Conservation (phyloP, 2,329 filamentous ascomycete genomes). For the Arthroderma uncinatum region DNA sequence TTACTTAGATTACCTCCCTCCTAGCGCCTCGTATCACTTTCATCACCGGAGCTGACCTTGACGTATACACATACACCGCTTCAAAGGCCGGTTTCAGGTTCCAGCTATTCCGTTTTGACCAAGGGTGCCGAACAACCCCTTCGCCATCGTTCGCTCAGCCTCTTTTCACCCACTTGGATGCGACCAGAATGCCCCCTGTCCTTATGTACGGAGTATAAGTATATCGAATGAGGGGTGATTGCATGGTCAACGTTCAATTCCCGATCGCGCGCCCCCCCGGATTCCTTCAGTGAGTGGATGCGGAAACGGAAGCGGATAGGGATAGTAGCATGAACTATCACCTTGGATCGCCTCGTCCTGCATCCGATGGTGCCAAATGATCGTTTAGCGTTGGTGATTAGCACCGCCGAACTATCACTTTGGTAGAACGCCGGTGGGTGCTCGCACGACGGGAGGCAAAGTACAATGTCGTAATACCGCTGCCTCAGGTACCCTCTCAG, state of each 20-base stretch:
- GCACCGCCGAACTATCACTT: not conserved
- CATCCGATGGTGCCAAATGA: not conserved
- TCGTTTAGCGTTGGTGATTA: constrained; percentile 1
- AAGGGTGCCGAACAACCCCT: not conserved
- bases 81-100: not conserved
- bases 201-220: not conserved
- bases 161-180: not conserved
- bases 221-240: not conserved
- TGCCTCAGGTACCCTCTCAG: not conserved
- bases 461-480: not conserved
- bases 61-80: not conserved
- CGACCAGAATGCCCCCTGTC: not conserved
- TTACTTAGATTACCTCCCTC: constrained; percentile 1
- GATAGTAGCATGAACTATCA: constrained; percentile 1
- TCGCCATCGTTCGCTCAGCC: not conserved
- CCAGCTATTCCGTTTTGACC: not conserved
- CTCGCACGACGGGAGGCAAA: not conserved
- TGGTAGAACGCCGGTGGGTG: not conserved
- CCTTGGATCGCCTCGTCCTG: constrained; percentile 1
- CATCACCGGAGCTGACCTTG: not conserved
- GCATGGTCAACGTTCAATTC: not conserved
- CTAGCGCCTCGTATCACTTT: constrained; percentile 1
- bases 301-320: not conserved
- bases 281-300: not conserved
- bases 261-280: not conserved